Conservation (phyloP, 345 rosid species). For the Adansonia digitata region DNA sequence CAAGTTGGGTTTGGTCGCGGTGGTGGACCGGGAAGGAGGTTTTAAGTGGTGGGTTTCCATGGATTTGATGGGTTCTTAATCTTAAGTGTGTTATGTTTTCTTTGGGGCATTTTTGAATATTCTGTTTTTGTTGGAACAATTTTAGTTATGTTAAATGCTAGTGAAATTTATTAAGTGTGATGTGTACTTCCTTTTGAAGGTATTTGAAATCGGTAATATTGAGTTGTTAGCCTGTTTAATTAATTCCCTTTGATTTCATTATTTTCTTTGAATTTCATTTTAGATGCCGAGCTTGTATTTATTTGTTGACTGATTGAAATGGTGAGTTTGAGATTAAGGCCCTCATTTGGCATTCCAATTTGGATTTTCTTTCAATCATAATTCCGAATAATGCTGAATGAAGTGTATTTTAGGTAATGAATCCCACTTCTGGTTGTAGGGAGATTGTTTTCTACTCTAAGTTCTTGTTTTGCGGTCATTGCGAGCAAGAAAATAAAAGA, state of each 20-base stretch:
- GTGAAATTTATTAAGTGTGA: background rate
- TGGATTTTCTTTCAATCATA: background rate
- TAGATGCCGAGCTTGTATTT: background rate
- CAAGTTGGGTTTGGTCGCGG: conserved; percentile 28
- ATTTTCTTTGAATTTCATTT: background rate
- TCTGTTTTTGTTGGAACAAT: background rate
- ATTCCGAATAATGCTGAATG: background rate
- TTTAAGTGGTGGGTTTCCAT: background rate
- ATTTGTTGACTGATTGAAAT: background rate
- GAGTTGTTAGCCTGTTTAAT: background rate
- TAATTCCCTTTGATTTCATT: background rate
- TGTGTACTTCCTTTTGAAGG: background rate
- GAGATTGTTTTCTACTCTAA: background rate
- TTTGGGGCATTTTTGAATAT: background rate
- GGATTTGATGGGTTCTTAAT: background rate
- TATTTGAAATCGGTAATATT: background rate
- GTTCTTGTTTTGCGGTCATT: background rate
- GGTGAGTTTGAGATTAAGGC: background rate
- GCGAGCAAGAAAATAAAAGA: background rate
- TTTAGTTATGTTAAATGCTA: background rate
- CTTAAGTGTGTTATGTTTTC: background rate
- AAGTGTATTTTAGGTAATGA: background rate
- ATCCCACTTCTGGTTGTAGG: background rate
- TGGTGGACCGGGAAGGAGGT: conserved; percentile 31
- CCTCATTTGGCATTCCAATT: background rate